These are phyloP conservation scores for Schwanniomyces pseudopolymorphus DNA, from an alignment of 805 yeast genomes.

Conservation along the genomic window DNA sequence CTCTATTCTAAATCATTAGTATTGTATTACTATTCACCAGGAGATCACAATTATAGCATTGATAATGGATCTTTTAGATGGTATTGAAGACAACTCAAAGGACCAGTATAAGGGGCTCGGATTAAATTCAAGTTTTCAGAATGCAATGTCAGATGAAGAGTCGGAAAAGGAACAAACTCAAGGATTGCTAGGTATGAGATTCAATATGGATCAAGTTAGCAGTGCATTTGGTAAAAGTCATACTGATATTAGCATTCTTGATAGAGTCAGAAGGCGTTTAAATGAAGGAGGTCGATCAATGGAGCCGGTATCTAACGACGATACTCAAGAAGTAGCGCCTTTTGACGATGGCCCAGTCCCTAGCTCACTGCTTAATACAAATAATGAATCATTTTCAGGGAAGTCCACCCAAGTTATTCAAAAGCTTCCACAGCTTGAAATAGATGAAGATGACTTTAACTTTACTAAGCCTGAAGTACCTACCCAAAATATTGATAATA, in stretches of 20 bases:
- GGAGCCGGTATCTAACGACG: not conserved
- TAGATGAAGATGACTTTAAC: constrained; percentile 12
- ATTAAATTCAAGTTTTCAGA: not conserved
- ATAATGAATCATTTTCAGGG: not conserved
- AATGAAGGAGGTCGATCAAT: constrained; percentile 11
- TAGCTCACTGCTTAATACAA: constrained; percentile 1
- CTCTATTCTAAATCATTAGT: not conserved
- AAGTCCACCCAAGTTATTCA: constrained; percentile 10
- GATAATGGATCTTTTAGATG: constrained; percentile 22
- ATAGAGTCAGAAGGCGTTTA: constrained; percentile 25
- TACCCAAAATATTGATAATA: not conserved
- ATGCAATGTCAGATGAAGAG: constrained; percentile 5
- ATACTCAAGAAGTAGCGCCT: not conserved
- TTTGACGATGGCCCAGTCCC: not conserved
- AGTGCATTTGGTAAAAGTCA: not conserved
- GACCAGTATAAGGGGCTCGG: constrained; percentile 3
- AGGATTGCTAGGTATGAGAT: constrained; percentile 6
- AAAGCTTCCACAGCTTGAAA: constrained; percentile 33
- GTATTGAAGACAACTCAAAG: constrained; percentile 14
- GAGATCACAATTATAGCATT: not conserved
- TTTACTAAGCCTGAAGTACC: not conserved
- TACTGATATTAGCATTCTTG: constrained; percentile 18
- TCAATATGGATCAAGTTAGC: constrained; percentile 5
- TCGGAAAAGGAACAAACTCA: constrained; percentile 1
- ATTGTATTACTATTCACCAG: not conserved